A percentile compares a stretch with the other conserved stretches of the same genome.
Evolutionary conservation across 2,329 filamentous ascomycete species (phyloP).

Genomic region (Metarhizium brunneum): DNA sequence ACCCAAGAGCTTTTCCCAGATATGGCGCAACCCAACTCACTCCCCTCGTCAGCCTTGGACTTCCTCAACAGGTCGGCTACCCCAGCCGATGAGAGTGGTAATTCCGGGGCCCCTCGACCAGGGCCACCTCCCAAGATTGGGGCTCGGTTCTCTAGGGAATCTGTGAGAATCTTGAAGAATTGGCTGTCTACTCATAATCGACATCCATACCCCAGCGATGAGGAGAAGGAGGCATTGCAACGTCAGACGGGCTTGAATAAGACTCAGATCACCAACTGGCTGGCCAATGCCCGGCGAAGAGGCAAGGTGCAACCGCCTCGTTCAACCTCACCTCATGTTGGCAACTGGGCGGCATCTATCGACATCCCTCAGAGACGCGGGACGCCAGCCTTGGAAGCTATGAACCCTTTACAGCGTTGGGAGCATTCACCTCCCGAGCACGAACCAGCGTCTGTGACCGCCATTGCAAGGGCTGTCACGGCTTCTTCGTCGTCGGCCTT

Average conservation of each 20-base stretch:
- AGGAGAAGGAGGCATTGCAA: constrained; percentile 74
- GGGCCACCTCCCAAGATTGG: constrained; percentile 50
- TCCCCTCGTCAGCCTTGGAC: constrained; percentile 17
- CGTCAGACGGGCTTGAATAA: constrained; percentile 71
- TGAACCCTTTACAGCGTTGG: constrained; percentile 52
- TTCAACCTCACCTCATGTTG: constrained; percentile 59
- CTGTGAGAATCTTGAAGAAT: constrained; percentile 70
- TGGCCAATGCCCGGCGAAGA: constrained; percentile 78
- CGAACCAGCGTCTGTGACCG: constrained; percentile 50
- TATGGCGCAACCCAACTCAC: constrained; percentile 13
- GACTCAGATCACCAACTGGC: constrained; percentile 83
- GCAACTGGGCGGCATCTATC: constrained; percentile 52
- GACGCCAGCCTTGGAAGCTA: constrained; percentile 42
- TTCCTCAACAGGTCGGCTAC: constrained; percentile 14
- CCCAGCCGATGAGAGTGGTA: constrained; percentile 12
- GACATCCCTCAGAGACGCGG: constrained; percentile 60
- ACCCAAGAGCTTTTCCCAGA: constrained; percentile 17
- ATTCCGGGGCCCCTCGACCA: constrained; percentile 14
- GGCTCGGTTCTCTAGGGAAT: constrained; percentile 70
- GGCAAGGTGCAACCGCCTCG: constrained; percentile 65
- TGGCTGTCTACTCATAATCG: constrained; percentile 75
- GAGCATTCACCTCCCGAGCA: constrained; percentile 49
- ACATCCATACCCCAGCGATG: constrained; percentile 81
- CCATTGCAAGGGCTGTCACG: constrained; percentile 48
- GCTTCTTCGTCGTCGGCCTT: constrained; percentile 41